These are phyloP conservation scores for Aquilaria agallochum DNA, from an alignment of 441 rosid species.

Conservation along the genomic window DNA sequence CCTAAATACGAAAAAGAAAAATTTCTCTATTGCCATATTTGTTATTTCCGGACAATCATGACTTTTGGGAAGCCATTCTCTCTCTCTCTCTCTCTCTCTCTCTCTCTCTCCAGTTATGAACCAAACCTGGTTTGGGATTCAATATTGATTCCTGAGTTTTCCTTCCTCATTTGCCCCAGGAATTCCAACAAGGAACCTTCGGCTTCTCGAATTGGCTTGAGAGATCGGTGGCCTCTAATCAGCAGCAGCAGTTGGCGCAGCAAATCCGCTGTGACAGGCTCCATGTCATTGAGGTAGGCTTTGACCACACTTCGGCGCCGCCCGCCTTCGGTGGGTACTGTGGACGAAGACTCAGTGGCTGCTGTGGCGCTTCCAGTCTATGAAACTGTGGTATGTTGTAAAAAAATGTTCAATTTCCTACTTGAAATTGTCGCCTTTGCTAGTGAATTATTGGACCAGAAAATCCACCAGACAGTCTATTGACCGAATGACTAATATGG, in stretches of 20 bases:
- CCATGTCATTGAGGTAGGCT: slow-evolving; percentile 30
- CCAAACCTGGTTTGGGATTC: no score
- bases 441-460: slow-evolving; percentile 47
- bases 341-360: slow-evolving; percentile 37
- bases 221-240: slow-evolving; percentile 33
- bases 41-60: no score
- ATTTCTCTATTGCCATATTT: no score
- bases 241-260: slow-evolving; percentile 42
- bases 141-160: no score
- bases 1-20: no score
- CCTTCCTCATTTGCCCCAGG: slow-evolving; percentile 72
- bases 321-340: slow-evolving; percentile 42
- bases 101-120: no score
- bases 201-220: slow-evolving; percentile 72
- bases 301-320: slow-evolving; percentile 25
- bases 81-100: no score
- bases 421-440: slow-evolving; percentile 35
- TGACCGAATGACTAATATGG: slow-evolving; percentile 33
- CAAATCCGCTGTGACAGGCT: slow-evolving; percentile 67
- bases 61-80: no score
- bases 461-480: slow-evolving; percentile 36
- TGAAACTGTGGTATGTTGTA: slow-evolving; percentile 86
- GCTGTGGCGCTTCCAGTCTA: slow-evolving; percentile 43
- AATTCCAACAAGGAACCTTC: slow-evolving; percentile 62
- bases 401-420: slow-evolving; percentile 89